A percentile compares a stretch with the other conserved stretches of the same genome.
Evolutionary conservation across 2,329 filamentous ascomycete genomes (phyloP).

Genomic region (Aspergillus unguis): DNA sequence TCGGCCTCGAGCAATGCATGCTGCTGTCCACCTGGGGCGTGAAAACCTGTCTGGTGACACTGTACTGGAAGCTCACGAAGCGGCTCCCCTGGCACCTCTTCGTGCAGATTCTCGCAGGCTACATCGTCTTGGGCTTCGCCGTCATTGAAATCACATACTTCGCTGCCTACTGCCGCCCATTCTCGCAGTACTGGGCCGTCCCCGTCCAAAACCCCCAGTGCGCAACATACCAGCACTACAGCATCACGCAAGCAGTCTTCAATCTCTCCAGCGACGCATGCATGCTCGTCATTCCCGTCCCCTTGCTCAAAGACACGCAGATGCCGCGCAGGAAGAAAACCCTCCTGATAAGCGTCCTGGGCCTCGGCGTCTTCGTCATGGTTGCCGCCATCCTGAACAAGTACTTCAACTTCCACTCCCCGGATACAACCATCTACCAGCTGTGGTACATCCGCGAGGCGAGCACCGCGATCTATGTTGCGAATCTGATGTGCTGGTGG

Average conservation of each 20-base stretch:
- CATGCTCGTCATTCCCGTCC: slow-evolving; percentile 40
- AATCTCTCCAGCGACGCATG: slow-evolving; percentile 42
- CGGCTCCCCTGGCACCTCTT: slow-evolving; percentile 1
- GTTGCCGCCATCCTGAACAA: slow-evolving; percentile 47
- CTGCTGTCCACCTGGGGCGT: slow-evolving; percentile 9
- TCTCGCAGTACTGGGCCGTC: slow-evolving; percentile 50
- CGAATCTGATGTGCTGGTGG: slow-evolving; percentile 44
- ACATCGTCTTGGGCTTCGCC: slow-evolving; percentile 44
- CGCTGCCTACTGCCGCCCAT: slow-evolving; percentile 49
- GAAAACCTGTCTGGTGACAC: slow-evolving; percentile 5
- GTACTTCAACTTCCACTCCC: slow-evolving; percentile 42
- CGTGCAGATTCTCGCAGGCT: slow-evolving; percentile 24
- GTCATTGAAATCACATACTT: slow-evolving; percentile 51
- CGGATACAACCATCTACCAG: slow-evolving; percentile 37
- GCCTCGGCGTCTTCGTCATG: slow-evolving; percentile 37
- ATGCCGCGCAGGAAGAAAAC: slow-evolving; percentile 35
- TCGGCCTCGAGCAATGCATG: slow-evolving; percentile 10
- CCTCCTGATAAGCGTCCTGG: slow-evolving; percentile 35
- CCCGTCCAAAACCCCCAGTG: slow-evolving; percentile 41
- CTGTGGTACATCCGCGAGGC: slow-evolving; percentile 46
- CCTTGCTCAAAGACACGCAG: slow-evolving; percentile 35
- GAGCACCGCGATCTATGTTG: slow-evolving; percentile 44
- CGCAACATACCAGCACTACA: slow-evolving; percentile 41
- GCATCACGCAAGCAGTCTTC: slow-evolving; percentile 45
- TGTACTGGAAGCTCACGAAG: slow-evolving; percentile 10